Evolutionary conservation across 495 filamentous ascomycete species (phyloP).

Genomic region (Wilcoxina mikolae): DNA sequence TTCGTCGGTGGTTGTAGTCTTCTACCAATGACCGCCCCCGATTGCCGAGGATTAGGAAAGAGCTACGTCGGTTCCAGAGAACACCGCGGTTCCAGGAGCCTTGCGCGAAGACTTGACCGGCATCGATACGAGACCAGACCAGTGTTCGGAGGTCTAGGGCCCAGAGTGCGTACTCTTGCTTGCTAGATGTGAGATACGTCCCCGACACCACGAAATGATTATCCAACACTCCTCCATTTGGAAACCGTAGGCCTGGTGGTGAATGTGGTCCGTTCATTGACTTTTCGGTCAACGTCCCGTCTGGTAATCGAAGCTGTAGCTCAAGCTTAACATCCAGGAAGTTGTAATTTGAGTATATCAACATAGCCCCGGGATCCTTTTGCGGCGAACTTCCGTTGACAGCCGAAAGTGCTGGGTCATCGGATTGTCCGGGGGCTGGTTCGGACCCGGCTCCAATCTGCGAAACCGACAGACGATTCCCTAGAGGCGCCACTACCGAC

Average conservation of each 20-base stretch:
- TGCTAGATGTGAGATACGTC: constrained; percentile 90
- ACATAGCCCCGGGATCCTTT: constrained; percentile 48
- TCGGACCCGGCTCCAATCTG: constrained; percentile 47
- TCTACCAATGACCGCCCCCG: constrained; percentile 87
- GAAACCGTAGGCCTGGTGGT: constrained; percentile 83
- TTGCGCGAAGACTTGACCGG: constrained; percentile 78
- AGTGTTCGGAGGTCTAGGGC: constrained; percentile 75
- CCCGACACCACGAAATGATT: constrained; percentile 94
- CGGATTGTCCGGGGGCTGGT: constrained; percentile 17
- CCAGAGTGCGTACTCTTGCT: constrained; percentile 97
- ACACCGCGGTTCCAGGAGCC: constrained; percentile 95
- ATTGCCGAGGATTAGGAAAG: constrained; percentile 89
- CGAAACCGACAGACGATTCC: constrained; percentile 41
- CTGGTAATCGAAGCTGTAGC: constrained; percentile 68
- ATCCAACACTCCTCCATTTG: constrained; percentile 85
- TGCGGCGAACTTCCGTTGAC: constrained; percentile 10
- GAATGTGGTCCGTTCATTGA: constrained; percentile 75
- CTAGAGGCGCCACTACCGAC: constrained; percentile 76
- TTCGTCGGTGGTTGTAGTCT: constrained; percentile 92
- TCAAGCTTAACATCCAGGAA: constrained; percentile 94
- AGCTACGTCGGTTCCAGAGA: constrained; percentile 79
- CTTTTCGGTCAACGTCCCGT: constrained; percentile 74
- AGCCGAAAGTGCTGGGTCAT: constrained; percentile 17
- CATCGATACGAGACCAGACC: constrained; percentile 90
- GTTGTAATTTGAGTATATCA: constrained; percentile 98